Evolutionary conservation across 1,284 basidiomycete species (phyloP), one percentile per base, ranked within the genome.

Genomic region (Hypsizygus ulmarius): DNA sequence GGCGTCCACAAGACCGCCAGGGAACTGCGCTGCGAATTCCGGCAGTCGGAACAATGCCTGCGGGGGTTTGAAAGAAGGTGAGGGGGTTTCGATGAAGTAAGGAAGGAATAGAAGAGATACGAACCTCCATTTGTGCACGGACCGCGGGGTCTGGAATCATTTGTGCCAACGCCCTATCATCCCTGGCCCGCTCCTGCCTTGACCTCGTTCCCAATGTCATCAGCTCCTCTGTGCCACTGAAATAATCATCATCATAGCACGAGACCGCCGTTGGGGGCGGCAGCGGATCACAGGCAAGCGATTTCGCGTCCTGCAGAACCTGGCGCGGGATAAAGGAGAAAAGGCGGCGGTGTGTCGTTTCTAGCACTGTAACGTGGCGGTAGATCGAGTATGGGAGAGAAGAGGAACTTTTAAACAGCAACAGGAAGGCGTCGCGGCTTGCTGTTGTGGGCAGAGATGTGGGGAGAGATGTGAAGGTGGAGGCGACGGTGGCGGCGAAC

Each of bases 251-350:
- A 52, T 92, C 75, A 65, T 95, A 95, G 25, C 59, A 60, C 18
- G 73, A 85, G 4, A 81, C 61, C 2, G 75, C 69, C 1, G 77
- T 75, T 2, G 65, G 68, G 0, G 92, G 90, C 0, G 90, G 89
- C 1, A 94, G 68, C 0, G 91, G 91, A 61, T 95, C 92, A 55
- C 86, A 94, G 2, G 85, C 80, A 43, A 91, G 70, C 12, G 79
- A 72, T 52, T 80, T 78, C 10, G 49, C 37, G 1, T 66, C 65
- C 14, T 70, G 62, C n/a, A 76, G 63, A 6, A 82, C 65, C 2
- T 67, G 55, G 1, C 74, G 70, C 0, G 89, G 90, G 47, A 93
- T 74, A 69, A 91, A 94, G 1, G 81, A 73, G 45, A 87, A 78
- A 5, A 89, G 65, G 25, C 74, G 72, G 9, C 78, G 74, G 50